Evolutionary conservation across 2,329 filamentous ascomycete genomes (phyloP), one percentile per base, ranked within the genome.

Genomic region (Tolypocladium ovalisporum): DNA sequence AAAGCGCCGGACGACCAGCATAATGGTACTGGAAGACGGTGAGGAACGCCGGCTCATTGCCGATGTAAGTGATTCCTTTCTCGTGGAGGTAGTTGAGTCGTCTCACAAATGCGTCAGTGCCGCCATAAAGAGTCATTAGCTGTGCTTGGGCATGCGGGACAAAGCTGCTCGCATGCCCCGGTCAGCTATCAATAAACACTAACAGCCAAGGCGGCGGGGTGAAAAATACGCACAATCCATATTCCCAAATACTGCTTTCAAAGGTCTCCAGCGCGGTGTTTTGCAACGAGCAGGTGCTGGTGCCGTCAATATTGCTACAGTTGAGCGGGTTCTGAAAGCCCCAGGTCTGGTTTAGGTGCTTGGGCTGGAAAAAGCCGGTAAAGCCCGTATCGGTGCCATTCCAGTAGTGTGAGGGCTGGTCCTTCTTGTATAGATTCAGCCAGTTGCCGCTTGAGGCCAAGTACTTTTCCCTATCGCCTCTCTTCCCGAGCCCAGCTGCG

Each of bases 181-280:
- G 17, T 52, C 55, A 37, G 27, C 19, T n/a, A 5, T 10, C 24
- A n/a, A 12, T 24, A 4, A 47, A 27, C 2, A n/a, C 24, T 7
- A 47, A 27, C 2, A n/a, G 12, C 8, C 5, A 9, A 17, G 15
- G 24, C 22, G 13, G 13, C 22, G 10, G 6, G 13, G 15, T 36
- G 24, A 2, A 4, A 5, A 49, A 10, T 17, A 73, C 78, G 62
- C 65, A 82, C 78, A 89, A 90, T 19, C 82, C 82, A 65, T 90
- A 90, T 57, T 89, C 81, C 87, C 87, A 91, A 1, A 82, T 75
- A 59, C 81, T 85, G 49, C 82, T 84, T 67, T 91, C 88, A 62
- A 87, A 90, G 0, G 87, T 90, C 69, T 90, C 87, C 8, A 80
- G 77, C 0, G 81, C 85, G 2, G 76, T 80, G 59, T 81, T 76